Base-by-base conservation (phyloP, 129 eudicot species). In the Logfia minima region DNA sequence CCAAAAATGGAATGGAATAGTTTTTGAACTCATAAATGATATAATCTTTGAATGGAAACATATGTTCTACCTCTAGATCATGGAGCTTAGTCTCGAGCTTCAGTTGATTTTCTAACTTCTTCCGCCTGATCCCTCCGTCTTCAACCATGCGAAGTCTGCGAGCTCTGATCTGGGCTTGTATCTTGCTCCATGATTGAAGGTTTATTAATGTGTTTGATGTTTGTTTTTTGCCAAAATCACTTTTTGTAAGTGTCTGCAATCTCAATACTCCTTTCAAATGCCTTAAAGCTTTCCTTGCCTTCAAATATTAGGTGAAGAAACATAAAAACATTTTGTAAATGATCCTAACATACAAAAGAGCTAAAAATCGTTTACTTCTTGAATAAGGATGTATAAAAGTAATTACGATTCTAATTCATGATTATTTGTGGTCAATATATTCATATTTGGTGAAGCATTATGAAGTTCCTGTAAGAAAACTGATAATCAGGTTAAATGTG, bases 121-220 rank as follows among this genome's bases (percentile, higher is more conserved):
- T 94, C 83, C 85, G 95, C 81, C 72, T 95, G 62, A 88, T 85
- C 59, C 87, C 92, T 24, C 89, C 87, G 70, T 95, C 94, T 22
- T 80, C 82, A 28, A 88, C 99, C 97, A 88, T 95, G 70, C 66
- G 60, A 10, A 75, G 80, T 45, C 99, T 83, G 48, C 91, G 91
- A 28, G 87, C 86, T 82, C 81, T 83, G 80, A 95, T 85, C 79
- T 91, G 86, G 3, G 87, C 70, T 69, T 95, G 99, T 76, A 90
- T 81, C 80, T 73, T 86, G 90, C 80, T 84, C 99, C 99, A 91
- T 65, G 97, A 76, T 71, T 91, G 99, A 64, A 95, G 97, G 76
- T 86, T 81, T 80, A 80, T 86, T 81, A 95, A 76, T 3, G 95
- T 88, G 18, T 77, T 76, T 31, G 89, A 80, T 51, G 97, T 87